phyloP scores from a whole-genome alignment of 805 yeast species.

The Yarrowia sp. region DNA sequence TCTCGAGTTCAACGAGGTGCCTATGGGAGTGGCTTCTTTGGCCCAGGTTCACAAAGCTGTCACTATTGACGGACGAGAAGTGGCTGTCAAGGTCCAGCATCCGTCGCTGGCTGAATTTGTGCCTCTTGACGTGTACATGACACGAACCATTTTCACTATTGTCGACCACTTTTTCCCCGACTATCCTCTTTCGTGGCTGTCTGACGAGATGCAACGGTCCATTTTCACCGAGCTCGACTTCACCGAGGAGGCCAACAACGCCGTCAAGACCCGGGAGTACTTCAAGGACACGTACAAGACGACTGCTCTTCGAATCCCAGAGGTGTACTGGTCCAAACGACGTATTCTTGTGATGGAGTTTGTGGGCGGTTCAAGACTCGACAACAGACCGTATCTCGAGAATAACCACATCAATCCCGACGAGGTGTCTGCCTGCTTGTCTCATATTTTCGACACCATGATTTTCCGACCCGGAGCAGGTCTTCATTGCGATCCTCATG shows the following conservation, averaged over 20 bases:
- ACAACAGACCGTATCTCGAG: constrained; percentile 64
- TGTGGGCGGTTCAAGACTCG: constrained; percentile 77
- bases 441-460: constrained; percentile 92
- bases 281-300: constrained; percentile 52
- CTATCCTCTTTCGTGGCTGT: constrained; percentile 91
- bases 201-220: constrained; percentile 83
- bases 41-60: constrained; percentile 92
- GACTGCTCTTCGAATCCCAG: constrained; percentile 81
- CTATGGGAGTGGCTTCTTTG: constrained; percentile 92
- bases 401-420: constrained; percentile 63
- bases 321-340: constrained; percentile 58
- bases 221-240: constrained; percentile 91
- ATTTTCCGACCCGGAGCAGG: constrained; percentile 89
- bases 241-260: constrained; percentile 78
- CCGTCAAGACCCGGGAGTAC: constrained; percentile 62
- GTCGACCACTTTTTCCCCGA: constrained; percentile 84
- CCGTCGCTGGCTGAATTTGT: constrained; percentile 83
- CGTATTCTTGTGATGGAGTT: constrained; percentile 86
- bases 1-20: constrained; percentile 59
- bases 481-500: constrained; percentile 97
- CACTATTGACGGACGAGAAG: constrained; percentile 59
- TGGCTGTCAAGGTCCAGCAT: constrained; percentile 94
- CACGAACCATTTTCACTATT: constrained; percentile 67
- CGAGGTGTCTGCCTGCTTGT: constrained; percentile 77
- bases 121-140: constrained; percentile 80